Percentiles rank a stretch among this genome's conserved stretches.
Evolutionary conservation across 192 early-diverging fungal genomes (phyloP).

Genomic region (Coemansia sp.): DNA sequence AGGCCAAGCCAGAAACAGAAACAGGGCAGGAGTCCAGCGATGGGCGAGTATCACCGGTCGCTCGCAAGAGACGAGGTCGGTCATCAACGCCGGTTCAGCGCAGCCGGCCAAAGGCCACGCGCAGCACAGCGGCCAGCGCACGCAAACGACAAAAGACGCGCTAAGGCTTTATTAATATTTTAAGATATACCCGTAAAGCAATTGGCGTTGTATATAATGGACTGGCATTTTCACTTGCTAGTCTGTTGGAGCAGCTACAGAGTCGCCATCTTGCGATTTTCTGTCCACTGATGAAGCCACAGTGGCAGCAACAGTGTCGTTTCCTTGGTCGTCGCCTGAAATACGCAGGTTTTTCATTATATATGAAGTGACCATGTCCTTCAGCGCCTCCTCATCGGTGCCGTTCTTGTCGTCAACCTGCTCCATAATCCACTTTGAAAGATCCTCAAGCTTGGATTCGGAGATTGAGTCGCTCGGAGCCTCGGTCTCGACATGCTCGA

Average conservation of each 20-base stretch:
- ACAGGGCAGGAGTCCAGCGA: conserved; percentile 25
- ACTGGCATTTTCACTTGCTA: conserved; percentile 7
- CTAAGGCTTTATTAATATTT: conserved; percentile 8
- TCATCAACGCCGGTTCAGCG: conserved; percentile 45
- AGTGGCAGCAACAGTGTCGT: conserved; percentile 43
- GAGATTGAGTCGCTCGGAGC: conserved; percentile 27
- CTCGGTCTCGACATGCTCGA: conserved; percentile 33
- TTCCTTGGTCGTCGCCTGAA: conserved; percentile 15
- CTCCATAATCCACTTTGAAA: conserved; percentile 61
- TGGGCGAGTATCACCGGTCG: conserved; percentile 24
- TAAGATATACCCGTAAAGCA: background rate
- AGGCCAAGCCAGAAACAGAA: conserved; percentile 13
- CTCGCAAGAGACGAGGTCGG: conserved; percentile 26
- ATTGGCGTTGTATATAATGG: background rate
- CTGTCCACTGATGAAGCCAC: conserved; percentile 37
- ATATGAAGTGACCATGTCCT: conserved; percentile 57
- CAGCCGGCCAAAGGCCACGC: conserved; percentile 32
- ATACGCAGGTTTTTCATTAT: conserved; percentile 47
- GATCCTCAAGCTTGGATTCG: conserved; percentile 49
- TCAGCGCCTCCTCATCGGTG: conserved; percentile 60
- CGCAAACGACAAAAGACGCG: conserved; percentile 33
- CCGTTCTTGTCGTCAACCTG: conserved; percentile 55
- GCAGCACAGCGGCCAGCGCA: conserved; percentile 21
- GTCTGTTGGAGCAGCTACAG: background rate
- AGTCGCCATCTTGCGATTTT: conserved; percentile 36